These are phyloP conservation scores for Ambispora gerdemannii DNA, from an alignment of 192 early-diverging fungal genomes.

Conservation along the genomic window DNA sequence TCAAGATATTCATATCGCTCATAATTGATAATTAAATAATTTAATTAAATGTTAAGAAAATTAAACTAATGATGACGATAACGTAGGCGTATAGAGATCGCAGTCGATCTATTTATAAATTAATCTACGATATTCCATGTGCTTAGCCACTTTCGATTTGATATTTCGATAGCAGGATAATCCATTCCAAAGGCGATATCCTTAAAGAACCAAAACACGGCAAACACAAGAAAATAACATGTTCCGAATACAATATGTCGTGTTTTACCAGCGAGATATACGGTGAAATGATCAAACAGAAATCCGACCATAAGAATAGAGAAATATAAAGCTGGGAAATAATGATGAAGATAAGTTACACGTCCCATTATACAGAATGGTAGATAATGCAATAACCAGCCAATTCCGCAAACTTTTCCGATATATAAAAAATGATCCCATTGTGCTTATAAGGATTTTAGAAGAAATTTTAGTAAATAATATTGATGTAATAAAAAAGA, in stretches of 20 bases:
- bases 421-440: conserved; percentile 75
- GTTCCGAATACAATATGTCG: conserved; percentile 42
- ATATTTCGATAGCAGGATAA: conserved; percentile 56
- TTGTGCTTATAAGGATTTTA: conserved; percentile 29
- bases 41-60: not conserved
- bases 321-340: conserved; percentile 96
- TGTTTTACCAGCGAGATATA: conserved; percentile 4
- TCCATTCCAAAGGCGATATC: conserved; percentile 81
- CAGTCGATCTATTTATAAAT: not conserved
- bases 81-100: not conserved
- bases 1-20: not conserved
- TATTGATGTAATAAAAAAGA: not conserved
- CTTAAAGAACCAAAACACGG: conserved; percentile 72
- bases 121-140: conserved; percentile 79
- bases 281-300: conserved; percentile 68
- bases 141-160: conserved; percentile 65
- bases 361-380: conserved; percentile 97
- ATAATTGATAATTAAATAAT: not conserved
- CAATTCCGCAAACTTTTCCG: conserved; percentile 70
- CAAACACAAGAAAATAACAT: conserved; percentile 42
- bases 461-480: conserved; percentile 19
- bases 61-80: not conserved
- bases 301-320: conserved; percentile 75
- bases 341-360: conserved; percentile 95
- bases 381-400: conserved; percentile 93